A percentile compares a stretch with the other conserved stretches of the same genome.
Evolutionary conservation across 768 basidiomycete genomes (phyloP).

Genomic region (Cyclocybe aegerita): DNA sequence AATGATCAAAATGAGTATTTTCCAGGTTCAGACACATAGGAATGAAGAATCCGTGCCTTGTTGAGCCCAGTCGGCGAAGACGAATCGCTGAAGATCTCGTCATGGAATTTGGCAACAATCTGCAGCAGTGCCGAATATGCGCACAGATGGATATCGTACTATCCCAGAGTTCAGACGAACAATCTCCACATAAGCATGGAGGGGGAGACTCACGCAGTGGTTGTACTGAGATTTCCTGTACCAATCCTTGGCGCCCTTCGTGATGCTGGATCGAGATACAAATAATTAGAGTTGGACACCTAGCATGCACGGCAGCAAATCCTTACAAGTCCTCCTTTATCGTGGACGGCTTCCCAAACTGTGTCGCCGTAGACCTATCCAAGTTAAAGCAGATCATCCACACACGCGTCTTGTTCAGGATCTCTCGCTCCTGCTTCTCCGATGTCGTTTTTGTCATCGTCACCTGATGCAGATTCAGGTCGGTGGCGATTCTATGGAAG

Average conservation of each 20-base stretch:
- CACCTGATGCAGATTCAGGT: slow-evolving; percentile 80
- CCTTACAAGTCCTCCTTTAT: slow-evolving; percentile 82
- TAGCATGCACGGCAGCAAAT: neutral
- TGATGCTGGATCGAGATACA: slow-evolving; percentile 40
- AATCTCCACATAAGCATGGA: neutral
- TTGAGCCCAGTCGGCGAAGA: slow-evolving; percentile 67
- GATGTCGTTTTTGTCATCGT: slow-evolving; percentile 59
- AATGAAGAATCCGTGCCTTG: slow-evolving; percentile 40
- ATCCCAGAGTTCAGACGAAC: neutral
- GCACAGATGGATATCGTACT: slow-evolving; percentile 79
- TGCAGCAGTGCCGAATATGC: slow-evolving; percentile 69
- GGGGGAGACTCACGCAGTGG: slow-evolving; percentile 39
- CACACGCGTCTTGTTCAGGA: slow-evolving; percentile 79
- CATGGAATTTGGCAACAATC: slow-evolving; percentile 73
- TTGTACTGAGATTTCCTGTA: slow-evolving; percentile 70
- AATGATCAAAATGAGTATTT: slow-evolving; percentile 7
- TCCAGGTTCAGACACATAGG: neutral
- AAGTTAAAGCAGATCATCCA: slow-evolving; percentile 93
- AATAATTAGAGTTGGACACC: neutral
- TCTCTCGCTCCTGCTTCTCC: slow-evolving; percentile 78
- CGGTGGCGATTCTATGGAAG: slow-evolving; percentile 73
- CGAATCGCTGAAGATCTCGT: slow-evolving; percentile 74
- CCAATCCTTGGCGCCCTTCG: slow-evolving; percentile 73
- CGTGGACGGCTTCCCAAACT: slow-evolving; percentile 88
- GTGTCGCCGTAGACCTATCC: slow-evolving; percentile 84